Evolutionary conservation across 192 early-diverging fungal genomes (phyloP).

Genomic region (Rhizophagus prolifer): DNA sequence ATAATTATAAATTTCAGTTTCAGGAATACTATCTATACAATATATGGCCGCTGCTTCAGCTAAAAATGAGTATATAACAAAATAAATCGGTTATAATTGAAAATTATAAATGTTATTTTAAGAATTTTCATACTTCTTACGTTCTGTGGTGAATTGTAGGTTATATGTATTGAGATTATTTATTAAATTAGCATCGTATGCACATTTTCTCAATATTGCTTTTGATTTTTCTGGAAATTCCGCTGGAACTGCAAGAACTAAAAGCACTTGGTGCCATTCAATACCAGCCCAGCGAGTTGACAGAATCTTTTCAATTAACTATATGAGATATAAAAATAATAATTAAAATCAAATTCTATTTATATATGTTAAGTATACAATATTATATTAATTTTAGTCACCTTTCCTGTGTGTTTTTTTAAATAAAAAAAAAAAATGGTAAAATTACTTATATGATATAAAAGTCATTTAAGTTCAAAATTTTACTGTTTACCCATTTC

Average conservation of each 20-base stretch:
- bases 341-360: too few species aligned
- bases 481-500: neutral
- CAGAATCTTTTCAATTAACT: neutral
- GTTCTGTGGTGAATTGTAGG: too few species aligned
- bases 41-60: conserved; percentile 27
- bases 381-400: too few species aligned
- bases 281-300: neutral
- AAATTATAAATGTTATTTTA: neutral
- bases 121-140: neutral
- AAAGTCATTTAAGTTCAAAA: too few species aligned
- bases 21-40: neutral
- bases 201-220: conserved; percentile 52
- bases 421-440: too few species aligned
- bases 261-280: neutral
- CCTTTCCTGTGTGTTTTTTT: neutral
- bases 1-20: neutral
- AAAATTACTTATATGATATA: too few species aligned
- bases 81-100: too few species aligned
- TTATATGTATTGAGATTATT: too few species aligned
- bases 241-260: conserved; percentile 47
- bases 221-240: conserved; percentile 56
- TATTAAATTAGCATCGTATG: conserved; percentile 49
- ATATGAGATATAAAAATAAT: neutral
- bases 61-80: neutral
- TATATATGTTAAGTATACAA: too few species aligned